Percentiles rank a stretch among this genome's conserved stretches.
Conservation (phyloP, 306 rosid species). For the Vigna angularis region DNA sequence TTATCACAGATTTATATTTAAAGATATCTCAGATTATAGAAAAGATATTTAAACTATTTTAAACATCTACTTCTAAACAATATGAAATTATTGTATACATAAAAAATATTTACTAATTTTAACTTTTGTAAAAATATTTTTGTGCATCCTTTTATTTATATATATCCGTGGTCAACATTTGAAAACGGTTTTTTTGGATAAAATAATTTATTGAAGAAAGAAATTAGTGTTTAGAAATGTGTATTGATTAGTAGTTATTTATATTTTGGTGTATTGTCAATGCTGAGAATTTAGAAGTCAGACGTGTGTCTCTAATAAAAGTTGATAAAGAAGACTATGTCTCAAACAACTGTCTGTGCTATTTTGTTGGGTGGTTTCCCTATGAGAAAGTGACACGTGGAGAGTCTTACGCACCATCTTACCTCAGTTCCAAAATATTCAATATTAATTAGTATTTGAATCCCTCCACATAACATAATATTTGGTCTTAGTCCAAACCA, state of each 20-base stretch:
- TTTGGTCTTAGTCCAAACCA: conserved; percentile 71
- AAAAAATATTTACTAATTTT: too few relatives aligned
- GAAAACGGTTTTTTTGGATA: too few relatives aligned
- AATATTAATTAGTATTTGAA: not conserved
- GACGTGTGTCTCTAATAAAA: conserved; percentile 2
- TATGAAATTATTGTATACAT: too few relatives aligned
- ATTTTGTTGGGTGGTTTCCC: not conserved
- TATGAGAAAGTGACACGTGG: conserved; percentile 41
- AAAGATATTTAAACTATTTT: too few relatives aligned
- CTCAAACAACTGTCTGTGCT: conserved; percentile 37
- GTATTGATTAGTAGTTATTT: not conserved
- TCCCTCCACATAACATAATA: not conserved
- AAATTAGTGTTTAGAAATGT: not conserved
- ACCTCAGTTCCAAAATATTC: conserved; percentile 52
- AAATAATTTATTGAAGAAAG: not conserved
- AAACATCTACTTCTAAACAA: too few relatives aligned
- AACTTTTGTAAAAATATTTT: too few relatives aligned
- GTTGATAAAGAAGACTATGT: conserved; percentile 14
- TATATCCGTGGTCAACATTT: not conserved
- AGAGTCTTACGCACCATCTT: conserved; percentile 61
- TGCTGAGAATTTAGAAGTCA: conserved; percentile 13
- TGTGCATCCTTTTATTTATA: too few relatives aligned
- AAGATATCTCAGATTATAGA: too few relatives aligned
- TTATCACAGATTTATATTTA: too few relatives aligned
- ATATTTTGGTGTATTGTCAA: not conserved